Evolutionary conservation across 305 asterid species (phyloP), one percentile per base, ranked within the genome.

Genomic region (Fraxinus greggii): DNA sequence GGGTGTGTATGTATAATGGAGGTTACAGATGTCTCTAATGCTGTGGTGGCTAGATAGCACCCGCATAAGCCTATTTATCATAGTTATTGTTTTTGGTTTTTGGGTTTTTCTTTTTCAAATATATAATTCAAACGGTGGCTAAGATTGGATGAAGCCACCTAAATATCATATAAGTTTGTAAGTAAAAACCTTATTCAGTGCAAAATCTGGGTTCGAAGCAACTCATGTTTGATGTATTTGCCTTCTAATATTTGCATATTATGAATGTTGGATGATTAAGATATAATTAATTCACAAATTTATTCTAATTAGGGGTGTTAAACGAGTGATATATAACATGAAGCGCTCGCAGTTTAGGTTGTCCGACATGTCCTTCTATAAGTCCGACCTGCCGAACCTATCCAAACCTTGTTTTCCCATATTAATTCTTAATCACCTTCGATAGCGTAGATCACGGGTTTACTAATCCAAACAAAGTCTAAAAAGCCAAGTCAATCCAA

Each of bases 21-120:
- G 61, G 61, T 65, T 84, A n/a, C 75, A 69, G 15, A 79, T 86
- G 91, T 91, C 89, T 84, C 86, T 86, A 85, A 88, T 70, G 96
- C 90, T 74, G 97, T 86, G 94, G 97, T 92, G 90, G 91, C 81
- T 83, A 48, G 91, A 56, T 91, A 83, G 91, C 95, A 87, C 97
- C 95, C 94, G 94, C 96, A 88, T 86, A 88, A 92, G 90, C 91
- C 88, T 76, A 81, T 79, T 78, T 82, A 38, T 40, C 78, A 72
- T 70, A 82, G 23, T 32, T 2, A 80, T 31, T 48, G 51, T 38
- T 78, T 26, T 56, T 78, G 21, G 74, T 32, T 38, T 51, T 61
- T 54, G 9, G 0, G 8, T 3, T 36, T 33, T 76, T 56, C 8
- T 12, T 32, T 26, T 26, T 13, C 33, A 28, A 45, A n/a, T 88